Evolutionary conservation across 2,329 filamentous ascomycete species (phyloP), one percentile per base, ranked within the genome.

Genomic region (Ilyonectria sp.): DNA sequence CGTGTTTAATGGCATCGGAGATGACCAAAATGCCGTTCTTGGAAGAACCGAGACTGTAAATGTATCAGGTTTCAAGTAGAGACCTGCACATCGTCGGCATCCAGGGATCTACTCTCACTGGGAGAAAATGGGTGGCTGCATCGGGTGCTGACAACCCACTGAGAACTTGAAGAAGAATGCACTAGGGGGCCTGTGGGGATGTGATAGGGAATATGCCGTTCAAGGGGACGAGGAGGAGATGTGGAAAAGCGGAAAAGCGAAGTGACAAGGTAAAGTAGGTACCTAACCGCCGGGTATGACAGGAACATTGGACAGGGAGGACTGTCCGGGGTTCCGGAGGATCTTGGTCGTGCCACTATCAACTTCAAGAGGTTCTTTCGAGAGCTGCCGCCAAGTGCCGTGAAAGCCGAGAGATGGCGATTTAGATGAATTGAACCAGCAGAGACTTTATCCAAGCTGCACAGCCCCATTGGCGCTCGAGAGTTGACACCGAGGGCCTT

Each of bases 51-150:
- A 61, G 57, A 65, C 57, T 56, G 50, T 43, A 33, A 43, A 26
- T 31, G 63, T 65, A 65, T 65, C 63, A 65, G 57, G 57, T 65
- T 37, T 13, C 21, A 44, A 53, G 63, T 31, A 61, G 46, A 52
- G 47, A 60, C 52, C 21, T 59, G 55, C 50, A 35, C 63, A 47
- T 47, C 63, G 55, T 57, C 52, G 63, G 63, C 11, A 3, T 49
- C 23, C 40, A 49, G 62, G 56, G 49, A 35, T 40, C 23, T 23
- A 37, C 29, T 65, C 31, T 56, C 40, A 50, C 46, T 65, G 49
- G 35, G 35, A 60, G 62, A 19, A 44, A 53, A 35, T 40, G 57
- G 40, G 57, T 46, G 50, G 26, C 63, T 60, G 52, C 35, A 65
- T 53, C 37, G 52, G 46, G 57, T 33, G 37, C 21, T 21, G 57